Base-by-base conservation (phyloP, 176 grass and related monocot genomes). In the Rhipidocladum racemiflorum region DNA sequence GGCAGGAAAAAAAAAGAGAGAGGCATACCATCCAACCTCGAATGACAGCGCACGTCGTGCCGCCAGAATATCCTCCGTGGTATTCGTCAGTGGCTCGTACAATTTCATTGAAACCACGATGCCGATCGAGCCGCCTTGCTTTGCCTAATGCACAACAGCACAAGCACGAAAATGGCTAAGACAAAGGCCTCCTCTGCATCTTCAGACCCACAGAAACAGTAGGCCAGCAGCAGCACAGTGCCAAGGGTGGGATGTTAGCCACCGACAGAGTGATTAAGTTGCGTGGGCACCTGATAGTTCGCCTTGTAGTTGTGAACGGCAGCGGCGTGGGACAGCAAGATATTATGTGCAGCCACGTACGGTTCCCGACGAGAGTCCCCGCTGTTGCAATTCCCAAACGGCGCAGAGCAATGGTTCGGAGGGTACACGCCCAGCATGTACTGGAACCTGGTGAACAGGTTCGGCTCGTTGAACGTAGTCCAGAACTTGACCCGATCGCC, bases 401-500 rank as follows among this genome's bases (percentile, higher is more conserved):
- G 85, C 8, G 66, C 2, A 0, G 93, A 95, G 80, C 87, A 95
- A 38, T 2, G 93, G 18, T 14, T n/a, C 0, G 93, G 93, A 61
- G 93, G 93, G 70, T 87, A 86, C 4, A 0, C 0, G 7, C 93
- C 90, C 24, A 77, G 44, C 12, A 85, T 65, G 77, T 84, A 95
- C 35, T 49, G 6, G 6, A 32, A 44, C 81, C 56, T 95, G 28
- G 36, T 11, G 28, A 74, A 14, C 55, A 92, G 32, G 73, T 95
- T 95, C 65, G 90, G 90, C 87, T 95, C 93, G 48, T 95, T 95
- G 75, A 95, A 90, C 6, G 93, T 95, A 2, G 78, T 86, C 93
- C 93, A 95, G 46, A 74, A 81, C 73, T 61, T 86, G 7, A 92
- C 90, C 68, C 85, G 86, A 20, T 95, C 88, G 2, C 93, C 93